Evolutionary conservation across 78 protist species (phyloP), one percentile per base, ranked within the genome.

Genomic region (Dictyostelium brefeldianum): DNA sequence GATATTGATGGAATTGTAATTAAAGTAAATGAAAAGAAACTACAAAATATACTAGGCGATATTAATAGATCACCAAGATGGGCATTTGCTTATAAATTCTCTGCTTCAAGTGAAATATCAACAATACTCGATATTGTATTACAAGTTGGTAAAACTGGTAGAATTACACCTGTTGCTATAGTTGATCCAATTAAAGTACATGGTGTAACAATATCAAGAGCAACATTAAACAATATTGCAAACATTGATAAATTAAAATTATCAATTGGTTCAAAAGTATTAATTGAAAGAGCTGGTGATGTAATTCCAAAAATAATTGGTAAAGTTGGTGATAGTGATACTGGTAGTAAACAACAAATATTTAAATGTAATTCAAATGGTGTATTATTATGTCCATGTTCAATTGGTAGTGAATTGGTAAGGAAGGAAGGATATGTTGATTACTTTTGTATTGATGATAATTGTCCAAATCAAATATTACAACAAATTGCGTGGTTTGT

Each of bases 41-140:
- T 25, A 6, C 95, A 91, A 56, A n/a, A 27, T 9, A 15, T 12
- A 11, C 18, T 91, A 1, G 84, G 90, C 2, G 85, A 91, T 2
- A 43, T 50, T 4, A 54, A 83, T 62, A 69, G 90, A 29, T 46
- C 95, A 15, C 95, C 95, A 22, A 67, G 95, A 54, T 91, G 95
- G 95, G 95, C 95, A 17, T 69, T 91, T 22, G 95, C 95, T 4
- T 91, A 73, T 78, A 91, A 91, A 46, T 91, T 83, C 57, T 47
- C 56, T 14, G 95, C 90, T 4, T 20, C 46, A 5, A 46, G 59
- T 12, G 25, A 46, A 18, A 7, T 50, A 7, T 71, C 90, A 5
- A 74, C 36, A 0, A 57, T 91, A 0, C 15, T 18, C 0, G 56
- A 48, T 12, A 80, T 91, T 2, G 51, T 53, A 10, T 46, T 70